Conservation (phyloP, 768 basidiomycete species). For the Pilatotrama ljubarskyi region DNA sequence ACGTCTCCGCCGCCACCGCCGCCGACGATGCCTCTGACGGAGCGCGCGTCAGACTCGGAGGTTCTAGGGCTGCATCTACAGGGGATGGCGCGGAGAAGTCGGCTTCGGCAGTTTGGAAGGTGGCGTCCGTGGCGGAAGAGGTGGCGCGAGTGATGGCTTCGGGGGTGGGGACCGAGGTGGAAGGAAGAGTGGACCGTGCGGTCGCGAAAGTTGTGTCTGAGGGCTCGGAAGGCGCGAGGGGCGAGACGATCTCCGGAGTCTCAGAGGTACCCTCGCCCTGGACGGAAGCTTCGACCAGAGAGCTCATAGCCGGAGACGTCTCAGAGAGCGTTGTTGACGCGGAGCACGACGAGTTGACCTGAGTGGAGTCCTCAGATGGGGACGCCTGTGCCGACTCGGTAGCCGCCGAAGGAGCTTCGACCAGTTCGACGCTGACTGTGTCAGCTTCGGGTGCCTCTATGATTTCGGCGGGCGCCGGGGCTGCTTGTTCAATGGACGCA, state of each 20-base stretch:
- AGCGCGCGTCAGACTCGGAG: not conserved
- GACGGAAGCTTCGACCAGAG: too few relatives aligned
- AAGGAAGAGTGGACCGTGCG: not conserved
- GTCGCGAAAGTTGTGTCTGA: conserved; percentile 1
- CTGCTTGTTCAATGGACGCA: too few relatives aligned
- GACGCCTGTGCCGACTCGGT: not conserved
- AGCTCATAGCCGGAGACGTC: too few relatives aligned
- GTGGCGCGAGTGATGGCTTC: conserved; percentile 8
- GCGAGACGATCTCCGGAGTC: not conserved
- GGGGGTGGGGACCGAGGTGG: not conserved
- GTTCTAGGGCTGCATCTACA: not conserved
- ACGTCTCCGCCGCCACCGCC: not conserved
- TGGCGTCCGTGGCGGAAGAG: conserved; percentile 5
- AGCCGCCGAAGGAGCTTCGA: not conserved
- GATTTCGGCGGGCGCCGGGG: not conserved
- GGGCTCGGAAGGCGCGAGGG: not conserved
- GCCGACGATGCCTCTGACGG: not conserved
- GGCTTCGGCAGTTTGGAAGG: not conserved
- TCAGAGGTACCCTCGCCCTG: too few relatives aligned
- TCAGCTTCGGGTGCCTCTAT: not conserved
- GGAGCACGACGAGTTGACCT: not conserved
- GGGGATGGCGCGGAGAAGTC: not conserved
- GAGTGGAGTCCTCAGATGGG: not conserved
- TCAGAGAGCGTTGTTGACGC: too few relatives aligned
- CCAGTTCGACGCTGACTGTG: not conserved